Evolutionary conservation across 257 asterid genomes (phyloP).

Genomic region (Rauvolfia tetraphylla): DNA sequence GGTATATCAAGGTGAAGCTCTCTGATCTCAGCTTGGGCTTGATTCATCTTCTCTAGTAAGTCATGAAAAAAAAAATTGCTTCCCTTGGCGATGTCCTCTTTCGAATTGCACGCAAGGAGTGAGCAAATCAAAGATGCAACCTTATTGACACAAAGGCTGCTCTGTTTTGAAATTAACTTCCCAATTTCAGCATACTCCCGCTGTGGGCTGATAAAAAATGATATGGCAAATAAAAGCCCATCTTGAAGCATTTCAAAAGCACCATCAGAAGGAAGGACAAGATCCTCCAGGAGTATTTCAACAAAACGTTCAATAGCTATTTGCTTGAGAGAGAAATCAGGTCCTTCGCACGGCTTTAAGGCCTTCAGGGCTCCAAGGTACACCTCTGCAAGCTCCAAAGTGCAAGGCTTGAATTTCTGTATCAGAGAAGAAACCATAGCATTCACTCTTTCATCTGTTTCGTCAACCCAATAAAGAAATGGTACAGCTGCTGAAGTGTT

Average conservation of each 20-base stretch:
- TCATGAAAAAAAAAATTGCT: neutral
- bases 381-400: neutral
- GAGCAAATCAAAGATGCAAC: neutral
- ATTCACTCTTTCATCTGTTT: neutral
- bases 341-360: neutral
- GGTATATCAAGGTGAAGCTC: neutral
- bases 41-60: neutral
- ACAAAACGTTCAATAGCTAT: neutral
- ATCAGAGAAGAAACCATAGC: neutral
- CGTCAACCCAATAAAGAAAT: neutral
- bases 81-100: neutral
- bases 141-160: neutral
- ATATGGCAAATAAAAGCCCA: neutral
- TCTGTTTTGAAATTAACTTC: neutral
- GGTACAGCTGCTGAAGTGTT: neutral
- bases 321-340: neutral
- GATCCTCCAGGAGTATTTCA: neutral
- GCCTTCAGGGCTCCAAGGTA: neutral
- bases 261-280: neutral
- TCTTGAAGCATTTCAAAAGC: neutral
- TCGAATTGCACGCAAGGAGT: neutral
- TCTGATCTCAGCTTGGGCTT: neutral
- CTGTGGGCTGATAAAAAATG: neutral
- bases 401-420: neutral
- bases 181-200: neutral